These are phyloP conservation scores for Vararia minispora DNA, from an alignment of 768 basidiomycete genomes.

Conservation along the genomic window DNA sequence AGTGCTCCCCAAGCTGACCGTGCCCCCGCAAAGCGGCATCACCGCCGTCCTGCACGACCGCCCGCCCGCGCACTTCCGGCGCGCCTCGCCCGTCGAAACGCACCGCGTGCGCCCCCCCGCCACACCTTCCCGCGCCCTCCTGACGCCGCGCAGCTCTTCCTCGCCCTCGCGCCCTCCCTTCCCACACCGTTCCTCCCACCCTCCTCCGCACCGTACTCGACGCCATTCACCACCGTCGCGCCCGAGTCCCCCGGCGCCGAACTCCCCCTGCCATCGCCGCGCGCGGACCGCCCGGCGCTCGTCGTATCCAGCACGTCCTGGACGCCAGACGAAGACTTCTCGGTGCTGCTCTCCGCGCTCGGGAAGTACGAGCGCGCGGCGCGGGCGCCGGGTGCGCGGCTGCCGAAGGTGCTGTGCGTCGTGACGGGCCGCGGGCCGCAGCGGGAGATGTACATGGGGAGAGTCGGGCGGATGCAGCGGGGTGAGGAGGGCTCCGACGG, in stretches of 20 bases:
- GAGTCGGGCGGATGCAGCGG: slow-evolving; percentile 47
- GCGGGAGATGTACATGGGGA: slow-evolving; percentile 58
- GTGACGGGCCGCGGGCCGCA: slow-evolving; percentile 89
- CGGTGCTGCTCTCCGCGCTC: slow-evolving; percentile 70
- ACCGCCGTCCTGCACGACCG: slow-evolving; percentile 80
- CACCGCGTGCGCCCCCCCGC: too few species aligned
- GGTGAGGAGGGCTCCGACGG: slow-evolving; percentile 16
- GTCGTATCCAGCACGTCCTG: slow-evolving; percentile 91
- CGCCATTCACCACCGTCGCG: slow-evolving; percentile 44
- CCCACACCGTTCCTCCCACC: slow-evolving; percentile 36
- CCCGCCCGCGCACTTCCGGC: slow-evolving; percentile 78
- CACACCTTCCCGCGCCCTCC: slow-evolving; percentile 24
- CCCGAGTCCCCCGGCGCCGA: slow-evolving; percentile 13
- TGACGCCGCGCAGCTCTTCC: slow-evolving; percentile 35
- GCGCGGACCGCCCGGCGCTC: slow-evolving; percentile 72
- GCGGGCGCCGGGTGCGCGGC: slow-evolving; percentile 14
- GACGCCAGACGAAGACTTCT: slow-evolving; percentile 96
- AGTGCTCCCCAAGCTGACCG: too few species aligned
- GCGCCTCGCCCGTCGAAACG: slow-evolving; percentile 52
- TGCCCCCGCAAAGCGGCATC: slow-evolving; percentile 45
- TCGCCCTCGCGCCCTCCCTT: slow-evolving; percentile 38
- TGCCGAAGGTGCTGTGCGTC: slow-evolving; percentile 74
- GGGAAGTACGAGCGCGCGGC: slow-evolving; percentile 56
- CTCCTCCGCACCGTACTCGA: slow-evolving; percentile 41
- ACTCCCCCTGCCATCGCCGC: slow-evolving; percentile 33